Conservation (phyloP, 371 early-diverging fungal genomes). For the Syncephalastrum monosporum region DNA sequence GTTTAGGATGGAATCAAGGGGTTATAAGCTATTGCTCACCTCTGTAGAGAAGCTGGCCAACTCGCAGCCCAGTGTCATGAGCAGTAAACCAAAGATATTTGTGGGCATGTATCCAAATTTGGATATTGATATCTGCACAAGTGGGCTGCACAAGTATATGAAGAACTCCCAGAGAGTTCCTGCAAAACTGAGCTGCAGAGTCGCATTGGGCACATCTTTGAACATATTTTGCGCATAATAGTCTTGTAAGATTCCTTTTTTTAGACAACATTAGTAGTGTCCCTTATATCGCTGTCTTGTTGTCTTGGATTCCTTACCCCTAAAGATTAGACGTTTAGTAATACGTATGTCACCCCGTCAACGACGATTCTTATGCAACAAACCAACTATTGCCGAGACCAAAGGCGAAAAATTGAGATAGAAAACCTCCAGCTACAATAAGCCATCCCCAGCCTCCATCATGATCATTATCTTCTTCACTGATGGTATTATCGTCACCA, state of each 20-base stretch:
- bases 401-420: slow-evolving; percentile 53
- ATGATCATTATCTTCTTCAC: neutral
- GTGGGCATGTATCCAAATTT: slow-evolving; percentile 11
- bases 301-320: too few species aligned
- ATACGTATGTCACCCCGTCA: too few species aligned
- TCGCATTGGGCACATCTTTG: slow-evolving; percentile 6
- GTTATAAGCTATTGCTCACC: too few species aligned
- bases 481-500: too few species aligned
- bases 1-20: neutral
- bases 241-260: slow-evolving; percentile 19
- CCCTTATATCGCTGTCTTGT: too few species aligned
- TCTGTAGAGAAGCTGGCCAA: too few species aligned
- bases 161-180: slow-evolving; percentile 31
- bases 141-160: slow-evolving; percentile 23
- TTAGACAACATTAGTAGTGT: neutral
- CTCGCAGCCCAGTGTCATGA: too few species aligned
- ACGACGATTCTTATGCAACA: neutral
- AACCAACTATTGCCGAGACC: slow-evolving; percentile 44
- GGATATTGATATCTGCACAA: slow-evolving; percentile 22
- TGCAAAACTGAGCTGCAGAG: slow-evolving; percentile 32
- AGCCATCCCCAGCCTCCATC: slow-evolving; percentile 62
- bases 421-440: slow-evolving; percentile 51
- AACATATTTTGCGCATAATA: slow-evolving; percentile 18
- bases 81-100: too few species aligned
- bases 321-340: too few species aligned